phyloP scores from a whole-genome alignment of 352 stramenopile genomes.

The Ophiocytium majus region DNA sequence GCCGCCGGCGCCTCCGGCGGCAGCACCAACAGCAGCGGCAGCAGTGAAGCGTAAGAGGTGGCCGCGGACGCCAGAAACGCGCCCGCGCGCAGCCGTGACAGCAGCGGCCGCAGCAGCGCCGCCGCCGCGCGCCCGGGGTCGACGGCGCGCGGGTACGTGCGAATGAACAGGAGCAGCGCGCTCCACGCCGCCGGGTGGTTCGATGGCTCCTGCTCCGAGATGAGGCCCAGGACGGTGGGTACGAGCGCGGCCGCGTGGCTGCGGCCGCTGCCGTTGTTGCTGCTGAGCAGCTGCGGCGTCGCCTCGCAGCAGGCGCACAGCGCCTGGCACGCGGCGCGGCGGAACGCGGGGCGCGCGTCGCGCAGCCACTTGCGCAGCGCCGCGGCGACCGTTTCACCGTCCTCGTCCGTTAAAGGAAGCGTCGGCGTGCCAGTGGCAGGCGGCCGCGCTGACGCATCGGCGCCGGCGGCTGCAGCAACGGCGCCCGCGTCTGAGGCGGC shows the following conservation, averaged over 20 bases:
- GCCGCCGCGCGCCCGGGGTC: not conserved
- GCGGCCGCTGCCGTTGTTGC: not conserved
- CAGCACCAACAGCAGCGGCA: constrained; percentile 38
- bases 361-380: constrained; percentile 31
- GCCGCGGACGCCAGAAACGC: constrained; percentile 38
- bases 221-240: constrained; percentile 22
- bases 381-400: not conserved
- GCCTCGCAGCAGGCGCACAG: constrained; percentile 35
- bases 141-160: not conserved
- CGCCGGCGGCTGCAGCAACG: no score
- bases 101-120: constrained; percentile 37
- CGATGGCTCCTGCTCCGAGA: constrained; percentile 35
- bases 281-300: constrained; percentile 22
- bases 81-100: constrained; percentile 41
- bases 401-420: not conserved
- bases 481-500: no score
- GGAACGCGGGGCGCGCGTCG: constrained; percentile 25
- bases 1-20: constrained; percentile 10
- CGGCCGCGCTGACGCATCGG: not conserved
- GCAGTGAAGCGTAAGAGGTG: constrained; percentile 40
- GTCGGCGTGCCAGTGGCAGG: not conserved
- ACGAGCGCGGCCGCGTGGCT: not conserved
- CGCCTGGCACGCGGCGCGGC: constrained; percentile 25
- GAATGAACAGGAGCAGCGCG: constrained; percentile 25
- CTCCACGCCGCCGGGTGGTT: constrained; percentile 48